Base-by-base conservation (phyloP, 129 eudicot species). In the Heracleum sosnowskyi region DNA sequence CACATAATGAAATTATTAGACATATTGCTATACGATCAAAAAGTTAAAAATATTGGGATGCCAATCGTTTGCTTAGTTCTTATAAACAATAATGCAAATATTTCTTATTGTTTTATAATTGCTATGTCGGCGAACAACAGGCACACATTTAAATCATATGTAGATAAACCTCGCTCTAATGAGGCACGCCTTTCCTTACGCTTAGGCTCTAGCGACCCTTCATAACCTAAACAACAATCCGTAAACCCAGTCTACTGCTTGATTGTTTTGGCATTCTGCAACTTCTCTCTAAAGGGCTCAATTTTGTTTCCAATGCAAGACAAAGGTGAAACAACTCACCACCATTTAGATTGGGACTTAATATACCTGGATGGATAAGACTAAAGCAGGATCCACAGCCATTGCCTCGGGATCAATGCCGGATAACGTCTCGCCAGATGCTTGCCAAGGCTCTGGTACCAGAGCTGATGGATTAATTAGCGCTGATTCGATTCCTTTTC, bases 401-500 rank as follows among this genome's bases (percentile, higher is more conserved):
- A 95, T 88, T 7, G 99, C 84, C 73, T 92, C 99, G 71, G 89
- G 87, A 80, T 95, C 96, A 80, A 92, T 90, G 76, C 82, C 75
- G 83, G 89, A 79, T 79, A 95, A 60, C 29, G 91, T 90, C 89
- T 95, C 97, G 46, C 94, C 91, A 64, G 97, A 87, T 83, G 93
- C 97, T 81, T 83, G 91, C 97, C 99, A 95, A 40, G 99, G 97
- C 74, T 95, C 96, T 60, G 85, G 80, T 57, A 91, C 90, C 84
- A 95, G 77, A 79, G 96, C 97, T 77, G 99, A 88, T 76, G 99
- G 99, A 81, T 95, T 92, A 55, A 92, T 73, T 24, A 95, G 85
- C 45, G 99, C 99, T 24, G 99, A 92, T 80, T 95, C 99, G 60
- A 95, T 95, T 81, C 99, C 99, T 87, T 92, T 95, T 28, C 99